A percentile compares a stretch with the other conserved stretches of the same genome.
These are phyloP conservation scores for Lipomyces lipofer DNA, from an alignment of 805 yeast species.

Conservation along the genomic window DNA sequence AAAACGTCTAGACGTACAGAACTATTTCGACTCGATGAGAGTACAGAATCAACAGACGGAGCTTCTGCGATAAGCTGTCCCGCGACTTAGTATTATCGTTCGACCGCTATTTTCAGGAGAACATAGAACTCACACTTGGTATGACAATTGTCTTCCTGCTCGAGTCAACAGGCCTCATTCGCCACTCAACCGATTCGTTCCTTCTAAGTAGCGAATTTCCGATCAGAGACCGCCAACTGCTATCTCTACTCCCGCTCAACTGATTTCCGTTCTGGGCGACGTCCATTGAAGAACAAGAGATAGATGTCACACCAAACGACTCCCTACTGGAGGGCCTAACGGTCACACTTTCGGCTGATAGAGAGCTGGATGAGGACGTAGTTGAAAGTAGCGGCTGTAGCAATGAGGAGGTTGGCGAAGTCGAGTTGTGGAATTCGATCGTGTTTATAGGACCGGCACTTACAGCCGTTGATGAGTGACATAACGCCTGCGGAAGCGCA, in stretches of 20 bases:
- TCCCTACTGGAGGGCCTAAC: background rate
- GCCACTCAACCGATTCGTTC: background rate
- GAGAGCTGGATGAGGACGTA: conserved; percentile 12
- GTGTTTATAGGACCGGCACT: background rate
- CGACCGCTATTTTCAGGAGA: background rate
- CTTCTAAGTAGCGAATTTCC: background rate
- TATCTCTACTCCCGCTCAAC: background rate
- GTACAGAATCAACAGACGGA: background rate
- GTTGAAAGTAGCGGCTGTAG: conserved; percentile 14
- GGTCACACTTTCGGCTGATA: conserved; percentile 1
- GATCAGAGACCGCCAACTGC: background rate
- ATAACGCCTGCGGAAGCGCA: conserved; percentile 12
- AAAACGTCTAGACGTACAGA: background rate
- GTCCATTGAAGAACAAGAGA: background rate
- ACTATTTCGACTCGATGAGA: background rate
- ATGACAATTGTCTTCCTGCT: background rate
- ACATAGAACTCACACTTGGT: background rate
- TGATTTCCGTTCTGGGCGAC: background rate
- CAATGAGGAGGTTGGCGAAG: conserved; percentile 1
- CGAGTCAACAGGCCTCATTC: background rate
- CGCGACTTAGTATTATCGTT: background rate
- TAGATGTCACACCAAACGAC: conserved; percentile 1
- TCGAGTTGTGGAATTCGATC: background rate
- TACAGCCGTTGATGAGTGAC: conserved; percentile 1
- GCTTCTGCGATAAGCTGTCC: background rate